A percentile compares a stretch with the other conserved stretches of the same genome.
phyloP scores from a whole-genome alignment of 202 grass and related monocot species.

The Panicum hallii region DNA sequence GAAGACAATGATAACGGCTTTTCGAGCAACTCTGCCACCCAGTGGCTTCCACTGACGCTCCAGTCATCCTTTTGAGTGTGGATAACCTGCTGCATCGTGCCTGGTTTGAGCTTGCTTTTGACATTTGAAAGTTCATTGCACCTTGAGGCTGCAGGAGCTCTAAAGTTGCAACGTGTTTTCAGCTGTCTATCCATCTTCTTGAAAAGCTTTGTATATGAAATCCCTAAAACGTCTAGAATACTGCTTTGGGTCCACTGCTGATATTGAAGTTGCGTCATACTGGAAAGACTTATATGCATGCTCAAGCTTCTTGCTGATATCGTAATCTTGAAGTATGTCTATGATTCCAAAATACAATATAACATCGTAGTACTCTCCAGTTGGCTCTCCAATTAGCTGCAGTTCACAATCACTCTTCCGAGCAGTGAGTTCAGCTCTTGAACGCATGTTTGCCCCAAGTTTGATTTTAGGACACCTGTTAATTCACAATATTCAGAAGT shows the following conservation, averaged over 20 bases:
- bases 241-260: slow-evolving; percentile 87
- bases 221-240: slow-evolving; percentile 90
- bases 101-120: slow-evolving; percentile 22
- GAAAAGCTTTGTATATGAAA: slow-evolving; percentile 89
- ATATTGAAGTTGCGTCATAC: slow-evolving; percentile 81
- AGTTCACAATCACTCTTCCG: slow-evolving; percentile 54
- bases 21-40: slow-evolving; percentile 13
- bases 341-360: slow-evolving; percentile 94
- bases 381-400: slow-evolving; percentile 70
- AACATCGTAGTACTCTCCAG: slow-evolving; percentile 71
- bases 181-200: slow-evolving; percentile 64
- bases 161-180: slow-evolving; percentile 16
- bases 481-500: slow-evolving; percentile 29
- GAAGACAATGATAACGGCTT: background rate
- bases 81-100: slow-evolving; percentile 12
- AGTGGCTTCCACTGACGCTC: slow-evolving; percentile 28
- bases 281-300: slow-evolving; percentile 96
- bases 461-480: slow-evolving; percentile 62
- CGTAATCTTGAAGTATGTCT: slow-evolving; percentile 98
- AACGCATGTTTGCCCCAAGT: slow-evolving; percentile 72
- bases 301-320: slow-evolving; percentile 98
- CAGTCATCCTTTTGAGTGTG: slow-evolving; percentile 16
- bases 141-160: slow-evolving; percentile 16
- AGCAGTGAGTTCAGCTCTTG: slow-evolving; percentile 70
- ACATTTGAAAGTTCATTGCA: slow-evolving; percentile 39